phyloP scores from a whole-genome alignment of 768 basidiomycete genomes.

The Amanita fuliginea region DNA sequence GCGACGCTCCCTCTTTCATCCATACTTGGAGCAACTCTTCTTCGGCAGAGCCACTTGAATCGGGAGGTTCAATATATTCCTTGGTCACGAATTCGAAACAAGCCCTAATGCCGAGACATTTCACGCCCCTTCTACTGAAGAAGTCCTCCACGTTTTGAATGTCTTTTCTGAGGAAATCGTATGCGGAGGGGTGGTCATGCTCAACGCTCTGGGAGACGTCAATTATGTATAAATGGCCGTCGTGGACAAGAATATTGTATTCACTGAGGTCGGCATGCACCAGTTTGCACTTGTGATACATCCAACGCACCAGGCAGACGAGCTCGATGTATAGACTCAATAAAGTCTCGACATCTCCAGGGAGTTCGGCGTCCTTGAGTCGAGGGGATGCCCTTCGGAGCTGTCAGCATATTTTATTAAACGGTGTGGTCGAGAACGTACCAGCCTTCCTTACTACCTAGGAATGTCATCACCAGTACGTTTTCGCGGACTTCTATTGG shows the following conservation, averaged over 20 bases:
- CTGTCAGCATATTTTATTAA: background rate
- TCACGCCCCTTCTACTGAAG: conserved; percentile 68
- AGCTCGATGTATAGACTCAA: conserved; percentile 69
- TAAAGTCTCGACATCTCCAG: conserved; percentile 12
- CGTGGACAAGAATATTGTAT: conserved; percentile 91
- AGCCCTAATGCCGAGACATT: conserved; percentile 64
- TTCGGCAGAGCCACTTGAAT: conserved; percentile 18
- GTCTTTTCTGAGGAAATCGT: conserved; percentile 91
- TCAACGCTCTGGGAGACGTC: conserved; percentile 99
- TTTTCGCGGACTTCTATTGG: conserved; percentile 93
- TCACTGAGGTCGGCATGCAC: conserved; percentile 98
- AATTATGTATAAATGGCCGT: conserved; percentile 79
- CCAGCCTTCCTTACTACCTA: conserved; percentile 79
- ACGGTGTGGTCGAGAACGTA: conserved; percentile 24
- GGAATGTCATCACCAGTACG: conserved; percentile 90
- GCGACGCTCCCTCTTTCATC: conserved; percentile 25
- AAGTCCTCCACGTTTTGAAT: conserved; percentile 91
- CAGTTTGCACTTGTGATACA: conserved; percentile 86
- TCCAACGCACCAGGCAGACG: conserved; percentile 64
- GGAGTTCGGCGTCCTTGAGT: conserved; percentile 73
- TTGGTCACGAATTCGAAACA: conserved; percentile 86
- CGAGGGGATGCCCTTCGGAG: conserved; percentile 76
- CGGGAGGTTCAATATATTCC: conserved; percentile 24
- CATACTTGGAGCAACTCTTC: conserved; percentile 31
- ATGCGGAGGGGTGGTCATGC: conserved; percentile 93